Conservation (phyloP, 1,284 basidiomycete species). For the Ustilago hordei region DNA sequence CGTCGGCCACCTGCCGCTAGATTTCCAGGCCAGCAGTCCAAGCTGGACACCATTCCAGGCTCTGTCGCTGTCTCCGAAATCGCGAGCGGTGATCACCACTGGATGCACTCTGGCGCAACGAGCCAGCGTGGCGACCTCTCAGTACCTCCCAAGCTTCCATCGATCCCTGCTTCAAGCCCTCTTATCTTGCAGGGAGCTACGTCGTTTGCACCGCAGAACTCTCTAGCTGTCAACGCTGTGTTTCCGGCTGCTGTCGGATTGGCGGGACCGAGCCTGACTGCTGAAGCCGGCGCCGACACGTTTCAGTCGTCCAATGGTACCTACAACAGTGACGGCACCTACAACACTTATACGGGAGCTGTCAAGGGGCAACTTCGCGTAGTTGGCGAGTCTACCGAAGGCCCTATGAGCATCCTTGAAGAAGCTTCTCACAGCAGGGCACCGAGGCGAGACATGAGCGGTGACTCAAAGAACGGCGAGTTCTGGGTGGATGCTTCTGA, state of each 20-base stretch:
- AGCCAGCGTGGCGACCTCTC: constrained; percentile 11
- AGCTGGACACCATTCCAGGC: constrained; percentile 35
- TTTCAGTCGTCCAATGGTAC: constrained; percentile 26
- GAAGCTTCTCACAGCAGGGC: constrained; percentile 7
- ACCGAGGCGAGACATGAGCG: constrained; percentile 23
- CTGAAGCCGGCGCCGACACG: constrained; percentile 17
- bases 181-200: constrained; percentile 26
- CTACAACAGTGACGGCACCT: constrained; percentile 30
- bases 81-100: constrained; percentile 26
- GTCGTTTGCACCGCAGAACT: constrained; percentile 11
- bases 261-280: constrained; percentile 1
- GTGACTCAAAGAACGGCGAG: constrained; percentile 23
- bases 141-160: constrained; percentile 28
- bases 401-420: constrained; percentile 12
- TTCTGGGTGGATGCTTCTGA: constrained; percentile 18
- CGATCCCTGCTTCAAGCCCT: constrained; percentile 31
- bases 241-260: neutral
- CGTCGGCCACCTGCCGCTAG: constrained; percentile 27
- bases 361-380: constrained; percentile 31
- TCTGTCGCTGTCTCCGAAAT: constrained; percentile 29
- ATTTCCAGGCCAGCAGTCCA: constrained; percentile 17
- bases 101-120: constrained; percentile 18
- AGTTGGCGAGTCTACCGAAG: constrained; percentile 17
- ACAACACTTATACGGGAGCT: constrained; percentile 40
- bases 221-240: neutral